Conservation (phyloP, 176 grass and related monocot genomes). For the Avena insularis region DNA sequence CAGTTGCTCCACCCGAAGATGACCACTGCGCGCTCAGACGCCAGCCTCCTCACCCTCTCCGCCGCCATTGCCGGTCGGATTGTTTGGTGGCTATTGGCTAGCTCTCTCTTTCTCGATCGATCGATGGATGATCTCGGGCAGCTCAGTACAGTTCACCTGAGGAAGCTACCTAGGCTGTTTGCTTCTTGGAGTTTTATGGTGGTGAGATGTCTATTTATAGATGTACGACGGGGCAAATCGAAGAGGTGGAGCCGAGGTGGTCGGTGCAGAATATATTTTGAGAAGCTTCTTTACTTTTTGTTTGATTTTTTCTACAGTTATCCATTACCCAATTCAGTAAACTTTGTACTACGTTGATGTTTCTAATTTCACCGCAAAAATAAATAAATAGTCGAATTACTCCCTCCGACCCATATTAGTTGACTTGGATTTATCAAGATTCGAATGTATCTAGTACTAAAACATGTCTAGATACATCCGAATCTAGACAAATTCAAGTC, state of each 20-base stretch:
- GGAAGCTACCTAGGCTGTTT: neutral
- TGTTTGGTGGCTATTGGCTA: neutral
- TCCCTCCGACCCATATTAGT: too few species aligned
- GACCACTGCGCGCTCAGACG: slow-evolving; percentile 64
- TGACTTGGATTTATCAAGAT: too few species aligned
- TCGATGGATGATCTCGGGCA: neutral
- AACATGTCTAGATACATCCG: too few species aligned
- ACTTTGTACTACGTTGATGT: neutral
- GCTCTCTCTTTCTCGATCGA: neutral
- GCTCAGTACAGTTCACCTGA: neutral
- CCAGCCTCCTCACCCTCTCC: slow-evolving; percentile 61
- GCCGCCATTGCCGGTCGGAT: slow-evolving; percentile 25
- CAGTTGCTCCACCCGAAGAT: slow-evolving; percentile 73
- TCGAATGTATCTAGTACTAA: too few species aligned
- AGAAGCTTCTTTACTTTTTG: too few species aligned
- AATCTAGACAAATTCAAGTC: too few species aligned
- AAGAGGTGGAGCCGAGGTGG: neutral
- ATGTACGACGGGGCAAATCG: neutral
- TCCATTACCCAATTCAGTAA: neutral
- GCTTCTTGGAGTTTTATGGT: neutral
- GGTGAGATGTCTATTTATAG: slow-evolving; percentile 37
- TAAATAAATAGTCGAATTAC: too few species aligned
- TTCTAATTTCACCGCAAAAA: neutral
- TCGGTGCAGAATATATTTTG: too few species aligned
- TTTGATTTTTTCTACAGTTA: neutral